Conservation (phyloP, 2,329 filamentous ascomycete species). For the Sporothrix euskadiensis region DNA sequence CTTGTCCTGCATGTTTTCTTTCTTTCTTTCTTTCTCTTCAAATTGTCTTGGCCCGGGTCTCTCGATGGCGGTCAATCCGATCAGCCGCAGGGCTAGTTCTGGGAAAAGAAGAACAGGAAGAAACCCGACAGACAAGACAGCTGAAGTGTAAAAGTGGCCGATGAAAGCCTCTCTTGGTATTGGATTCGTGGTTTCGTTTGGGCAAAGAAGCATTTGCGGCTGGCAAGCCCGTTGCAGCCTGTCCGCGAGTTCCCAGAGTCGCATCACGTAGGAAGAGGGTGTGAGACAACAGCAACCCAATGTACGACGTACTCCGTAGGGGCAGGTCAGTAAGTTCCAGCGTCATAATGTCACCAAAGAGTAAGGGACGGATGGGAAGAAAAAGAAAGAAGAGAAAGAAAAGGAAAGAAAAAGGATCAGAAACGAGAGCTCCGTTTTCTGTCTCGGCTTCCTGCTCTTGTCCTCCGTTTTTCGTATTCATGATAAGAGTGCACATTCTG, state of each 20-base stretch:
- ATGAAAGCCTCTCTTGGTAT: background rate
- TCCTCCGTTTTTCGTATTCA: background rate
- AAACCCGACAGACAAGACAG: background rate
- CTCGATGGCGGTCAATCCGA: background rate
- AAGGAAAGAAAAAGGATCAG: background rate
- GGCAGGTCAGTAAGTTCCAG: background rate
- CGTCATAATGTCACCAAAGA: background rate
- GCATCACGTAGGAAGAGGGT: background rate
- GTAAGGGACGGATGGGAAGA: background rate
- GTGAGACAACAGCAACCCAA: background rate
- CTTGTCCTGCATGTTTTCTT: background rate
- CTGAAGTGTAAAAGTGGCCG: background rate
- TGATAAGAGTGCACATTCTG: background rate
- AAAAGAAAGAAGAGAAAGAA: background rate
- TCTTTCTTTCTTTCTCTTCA: background rate
- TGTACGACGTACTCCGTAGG: background rate
- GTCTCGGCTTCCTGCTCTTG: background rate
- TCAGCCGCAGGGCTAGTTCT: background rate
- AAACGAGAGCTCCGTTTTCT: background rate
- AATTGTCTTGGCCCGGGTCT: background rate
- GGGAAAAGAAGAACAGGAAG: background rate
- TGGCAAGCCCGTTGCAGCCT: background rate
- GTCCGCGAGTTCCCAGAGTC: background rate
- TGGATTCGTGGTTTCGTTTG: background rate
- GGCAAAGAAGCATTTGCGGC: conserved; percentile 1